Base-by-base conservation (phyloP, 192 early-diverging fungal genomes). In the Mortierella antarctica region DNA sequence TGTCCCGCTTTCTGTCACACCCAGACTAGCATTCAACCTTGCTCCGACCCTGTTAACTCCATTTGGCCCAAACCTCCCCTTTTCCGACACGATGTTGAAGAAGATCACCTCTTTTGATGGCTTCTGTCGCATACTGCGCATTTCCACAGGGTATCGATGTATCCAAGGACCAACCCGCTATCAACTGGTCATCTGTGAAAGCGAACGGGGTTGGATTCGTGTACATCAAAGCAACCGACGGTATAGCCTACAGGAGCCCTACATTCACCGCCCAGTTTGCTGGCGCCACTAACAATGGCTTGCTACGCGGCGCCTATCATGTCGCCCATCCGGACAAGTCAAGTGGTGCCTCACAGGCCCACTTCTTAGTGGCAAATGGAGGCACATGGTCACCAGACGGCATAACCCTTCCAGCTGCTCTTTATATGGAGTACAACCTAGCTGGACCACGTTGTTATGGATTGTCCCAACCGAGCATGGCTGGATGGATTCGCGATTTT, bases 381-480 rank as follows among this genome's bases (percentile, higher is more conserved):
- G 78, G 78, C 40, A 70, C 70, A 51, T 81, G 78, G 78, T 59
- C 57, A 31, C 70, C 48, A 14, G 78, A 81, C 47, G 78, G 78
- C 10, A 67, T 31, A 48, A 81, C 78, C 18, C 65, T 81, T 53
- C 78, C 78, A 53, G 78, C 70, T 23, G 78, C 70, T 23, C 50
- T 81, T 46, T 70, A 81, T 60, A 45, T 81, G n/a, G 78, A 81
- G 15, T 52, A 52, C 40, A 41, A 41, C 18, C 47, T 48, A 5
- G 6, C 12, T 48, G 61, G 61, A 62, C 51, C 75, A 11, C 39
- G 46, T n/a, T 81, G 78, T 53, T 72, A 64, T 41, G 78, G 78
- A 64, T 58, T 81, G 57, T 64, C 59, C 13, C 49, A 60, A 65
- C 46, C 69, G 50, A 65, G 64, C 39, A 81, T 81, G 70, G 57